Base-by-base conservation (phyloP, 441 rosid genomes). In the Omphalea diandra region DNA sequence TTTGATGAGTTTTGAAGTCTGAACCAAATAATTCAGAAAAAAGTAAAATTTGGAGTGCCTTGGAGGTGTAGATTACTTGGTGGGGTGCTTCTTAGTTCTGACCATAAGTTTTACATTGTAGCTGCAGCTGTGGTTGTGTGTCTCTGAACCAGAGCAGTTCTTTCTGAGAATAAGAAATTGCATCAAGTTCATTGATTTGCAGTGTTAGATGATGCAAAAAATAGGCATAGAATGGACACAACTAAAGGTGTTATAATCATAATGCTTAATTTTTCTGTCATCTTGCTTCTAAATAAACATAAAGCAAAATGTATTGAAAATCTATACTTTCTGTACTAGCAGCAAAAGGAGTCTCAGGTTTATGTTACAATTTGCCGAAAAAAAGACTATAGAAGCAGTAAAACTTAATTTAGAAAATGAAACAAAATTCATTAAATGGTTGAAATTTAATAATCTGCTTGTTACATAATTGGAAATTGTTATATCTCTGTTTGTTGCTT, bases 401-500 rank as follows among this genome's bases (percentile, higher is more conserved):
- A 14, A 33, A 15, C 56, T 47, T 59, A 46, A 22, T 69, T 10
- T 49, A 18, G 24, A 7, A 46, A 32, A 4, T n/a, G 7, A 8
- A 58, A 32, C 46, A 32, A 14, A 69, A 69, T 46, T 26, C 4
- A 46, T 38, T 31, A 11, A 27, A 14, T 18, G 14, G 44, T 38
- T 54, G 46, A 40, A 41, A 32, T 32, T 43, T 20, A 24, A 4
- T 12, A 3, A 17, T 26, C 9, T 33, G 22, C 18, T 9, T 3
- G 7, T 62, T 31, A 35, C 5, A 10, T 66, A 22, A 38, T 29
- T 14, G 17, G 49, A 67, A 20, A 49, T 60, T 20, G 15, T 69
- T 49, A 22, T 47, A 20, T 5, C 59, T 61, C 17, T 38, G 36
- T 70, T 57, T n/a, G 11, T 59, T 67, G 38, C 36, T 60, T 63